phyloP scores from a whole-genome alignment of 78 protist species.

The Planoprotostelium fungivorum region DNA sequence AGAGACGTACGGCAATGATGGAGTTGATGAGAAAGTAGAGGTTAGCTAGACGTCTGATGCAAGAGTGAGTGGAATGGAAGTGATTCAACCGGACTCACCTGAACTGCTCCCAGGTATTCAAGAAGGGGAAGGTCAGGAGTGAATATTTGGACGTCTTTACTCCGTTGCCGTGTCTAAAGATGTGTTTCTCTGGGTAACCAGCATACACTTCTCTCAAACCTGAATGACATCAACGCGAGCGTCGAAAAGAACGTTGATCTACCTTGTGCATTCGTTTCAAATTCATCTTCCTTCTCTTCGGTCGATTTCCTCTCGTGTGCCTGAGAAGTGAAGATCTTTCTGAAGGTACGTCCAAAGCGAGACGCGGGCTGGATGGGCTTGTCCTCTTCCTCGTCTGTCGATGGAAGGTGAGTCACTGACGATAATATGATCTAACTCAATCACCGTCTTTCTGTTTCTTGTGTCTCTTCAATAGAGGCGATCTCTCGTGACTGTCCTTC shows the following conservation, averaged over 20 bases:
- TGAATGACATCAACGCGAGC: neutral
- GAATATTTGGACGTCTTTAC: slow-evolving; percentile 61
- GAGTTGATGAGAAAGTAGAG: slow-evolving; percentile 80
- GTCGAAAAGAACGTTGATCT: neutral
- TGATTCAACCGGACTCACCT: neutral
- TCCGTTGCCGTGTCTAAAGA: slow-evolving; percentile 26
- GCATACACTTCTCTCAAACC: neutral
- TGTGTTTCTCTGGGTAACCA: neutral
- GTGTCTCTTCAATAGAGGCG: no score
- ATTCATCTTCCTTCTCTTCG: neutral
- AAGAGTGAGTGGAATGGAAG: neutral
- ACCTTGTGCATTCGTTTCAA: neutral
- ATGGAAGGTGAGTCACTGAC: no score
- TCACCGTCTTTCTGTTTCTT: no score
- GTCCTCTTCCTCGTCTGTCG: no score
- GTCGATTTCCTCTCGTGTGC: neutral
- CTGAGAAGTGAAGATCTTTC: neutral
- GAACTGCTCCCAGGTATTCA: slow-evolving; percentile 42
- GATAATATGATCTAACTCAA: no score
- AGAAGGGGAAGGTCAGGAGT: slow-evolving; percentile 36
- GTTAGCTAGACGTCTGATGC: slow-evolving; percentile 69
- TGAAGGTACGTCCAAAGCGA: neutral
- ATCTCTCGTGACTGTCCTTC: no score
- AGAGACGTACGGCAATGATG: slow-evolving; percentile 9
- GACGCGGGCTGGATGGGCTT: neutral